Evolutionary conservation across 2,329 filamentous ascomycete species (phyloP).

Genomic region (Aspergillus sp.): DNA sequence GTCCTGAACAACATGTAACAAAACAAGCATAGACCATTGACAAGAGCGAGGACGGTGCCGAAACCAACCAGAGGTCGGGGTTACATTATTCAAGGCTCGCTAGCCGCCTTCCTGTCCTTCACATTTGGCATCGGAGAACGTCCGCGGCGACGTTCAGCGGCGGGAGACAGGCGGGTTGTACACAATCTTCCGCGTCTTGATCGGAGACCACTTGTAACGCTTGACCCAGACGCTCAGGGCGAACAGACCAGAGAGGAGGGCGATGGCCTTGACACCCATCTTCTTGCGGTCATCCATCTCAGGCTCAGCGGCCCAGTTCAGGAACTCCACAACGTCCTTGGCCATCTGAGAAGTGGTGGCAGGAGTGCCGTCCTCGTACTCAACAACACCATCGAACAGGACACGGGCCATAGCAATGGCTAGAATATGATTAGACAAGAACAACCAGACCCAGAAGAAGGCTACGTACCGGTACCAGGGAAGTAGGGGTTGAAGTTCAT

Average conservation of each 20-base stretch:
- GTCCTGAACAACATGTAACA: constrained; percentile 39
- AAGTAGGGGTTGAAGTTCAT: constrained; percentile 99
- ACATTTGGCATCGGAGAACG: constrained; percentile 30
- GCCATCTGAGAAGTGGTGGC: constrained; percentile 98
- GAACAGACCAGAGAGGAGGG: constrained; percentile 73
- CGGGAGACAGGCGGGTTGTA: constrained; percentile 69
- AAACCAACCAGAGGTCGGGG: constrained; percentile 23
- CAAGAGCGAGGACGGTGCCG: constrained; percentile 24
- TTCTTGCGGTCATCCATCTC: constrained; percentile 99
- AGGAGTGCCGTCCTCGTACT: constrained; percentile 95
- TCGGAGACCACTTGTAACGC: constrained; percentile 97
- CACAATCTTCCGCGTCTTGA: constrained; percentile 93
- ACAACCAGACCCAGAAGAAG: background rate
- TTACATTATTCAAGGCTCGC: constrained; percentile 25
- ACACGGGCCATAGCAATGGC: constrained; percentile 97
- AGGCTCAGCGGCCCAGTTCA: constrained; percentile 98
- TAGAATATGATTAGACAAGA: constrained; percentile 4
- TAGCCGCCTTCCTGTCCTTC: constrained; percentile 23
- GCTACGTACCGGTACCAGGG: constrained; percentile 75
- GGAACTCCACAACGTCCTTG: constrained; percentile 97
- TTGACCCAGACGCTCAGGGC: constrained; percentile 95
- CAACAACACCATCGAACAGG: constrained; percentile 92
- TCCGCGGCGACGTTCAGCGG: constrained; percentile 30
- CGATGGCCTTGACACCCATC: constrained; percentile 97
- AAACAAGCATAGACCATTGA: constrained; percentile 32